phyloP scores from a whole-genome alignment of 176 grass and related monocot genomes.

The Cenchrus fungigraminus region DNA sequence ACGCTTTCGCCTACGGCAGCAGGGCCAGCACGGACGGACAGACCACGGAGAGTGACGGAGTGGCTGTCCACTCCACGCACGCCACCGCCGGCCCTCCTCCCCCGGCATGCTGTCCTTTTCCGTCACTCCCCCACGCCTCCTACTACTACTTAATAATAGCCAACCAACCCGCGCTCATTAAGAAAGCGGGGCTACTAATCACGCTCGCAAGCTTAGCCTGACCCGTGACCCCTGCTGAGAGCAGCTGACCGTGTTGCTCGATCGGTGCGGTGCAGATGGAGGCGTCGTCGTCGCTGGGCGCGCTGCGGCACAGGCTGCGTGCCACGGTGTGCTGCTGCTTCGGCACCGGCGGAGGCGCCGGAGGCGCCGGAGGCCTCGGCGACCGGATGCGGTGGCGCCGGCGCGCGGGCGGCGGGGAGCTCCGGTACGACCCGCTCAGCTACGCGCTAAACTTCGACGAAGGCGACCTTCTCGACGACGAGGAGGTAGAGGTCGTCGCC shows the following conservation, averaged over 20 bases:
- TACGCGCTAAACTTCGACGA: slow-evolving; percentile 90
- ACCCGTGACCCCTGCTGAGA: no score
- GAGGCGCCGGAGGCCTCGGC: neutral
- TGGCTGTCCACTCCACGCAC: no score
- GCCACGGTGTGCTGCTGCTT: slow-evolving; percentile 63
- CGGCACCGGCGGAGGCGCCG: slow-evolving; percentile 12
- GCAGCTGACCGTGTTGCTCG: no score
- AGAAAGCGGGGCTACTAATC: no score
- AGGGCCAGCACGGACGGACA: no score
- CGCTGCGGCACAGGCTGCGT: slow-evolving; percentile 43
- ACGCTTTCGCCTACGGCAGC: no score
- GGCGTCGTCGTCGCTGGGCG: slow-evolving; percentile 1
- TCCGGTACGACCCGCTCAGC: slow-evolving; percentile 90
- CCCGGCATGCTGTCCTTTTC: neutral
- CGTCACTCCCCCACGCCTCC: neutral
- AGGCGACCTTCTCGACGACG: slow-evolving; percentile 26
- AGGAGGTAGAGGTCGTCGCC: neutral
- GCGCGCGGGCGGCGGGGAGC: slow-evolving; percentile 37
- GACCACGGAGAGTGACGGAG: no score
- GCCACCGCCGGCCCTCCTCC: no score
- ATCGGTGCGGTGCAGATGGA: neutral
- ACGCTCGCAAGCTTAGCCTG: no score
- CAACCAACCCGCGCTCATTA: no score
- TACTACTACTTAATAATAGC: no score
- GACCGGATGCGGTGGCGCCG: slow-evolving; percentile 27